Conservation (phyloP, 2,329 filamentous ascomycete species). For the Myriangium duriaei region DNA sequence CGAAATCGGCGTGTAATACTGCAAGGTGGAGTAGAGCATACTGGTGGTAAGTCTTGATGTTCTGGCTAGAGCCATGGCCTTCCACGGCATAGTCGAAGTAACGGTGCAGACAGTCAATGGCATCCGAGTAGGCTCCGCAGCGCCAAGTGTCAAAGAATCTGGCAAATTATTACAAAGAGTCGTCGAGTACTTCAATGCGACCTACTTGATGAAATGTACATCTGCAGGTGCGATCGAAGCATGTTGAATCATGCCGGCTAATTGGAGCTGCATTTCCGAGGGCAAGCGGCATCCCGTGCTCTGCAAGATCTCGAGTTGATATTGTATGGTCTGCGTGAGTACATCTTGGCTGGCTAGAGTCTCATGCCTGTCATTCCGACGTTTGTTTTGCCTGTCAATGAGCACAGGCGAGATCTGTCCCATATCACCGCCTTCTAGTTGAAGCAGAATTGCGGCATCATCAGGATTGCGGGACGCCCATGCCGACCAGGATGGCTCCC, state of each 20-base stretch:
- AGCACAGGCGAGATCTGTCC: conserved; percentile 14
- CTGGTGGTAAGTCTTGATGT: conserved; percentile 78
- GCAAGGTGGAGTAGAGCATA: conserved; percentile 89
- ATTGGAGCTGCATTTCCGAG: conserved; percentile 55
- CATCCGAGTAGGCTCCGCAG: conserved; percentile 76
- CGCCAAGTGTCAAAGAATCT: conserved; percentile 88
- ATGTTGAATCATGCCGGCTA: conserved; percentile 52
- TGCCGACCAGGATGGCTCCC: conserved; percentile 55
- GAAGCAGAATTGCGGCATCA: conserved; percentile 15
- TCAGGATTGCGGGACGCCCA: conserved; percentile 44
- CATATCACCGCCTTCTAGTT: conserved; percentile 4
- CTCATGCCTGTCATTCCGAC: conserved; percentile 13
- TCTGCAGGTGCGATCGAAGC: conserved; percentile 58
- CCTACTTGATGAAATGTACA: conserved; percentile 60
- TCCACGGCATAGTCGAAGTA: conserved; percentile 82
- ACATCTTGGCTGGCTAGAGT: conserved; percentile 59
- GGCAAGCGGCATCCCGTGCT: conserved; percentile 70
- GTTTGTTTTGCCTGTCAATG: conserved; percentile 11
- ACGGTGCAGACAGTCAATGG: conserved; percentile 81
- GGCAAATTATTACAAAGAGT: conserved; percentile 2
- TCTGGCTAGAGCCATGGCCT: conserved; percentile 51
- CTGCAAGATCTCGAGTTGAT: conserved; percentile 80
- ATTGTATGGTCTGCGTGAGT: conserved; percentile 68
- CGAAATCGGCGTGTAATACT: conserved; percentile 89
- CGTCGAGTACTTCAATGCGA: not conserved